Base-by-base conservation (phyloP, 495 filamentous ascomycete genomes). In the Xylaria palmicola region DNA sequence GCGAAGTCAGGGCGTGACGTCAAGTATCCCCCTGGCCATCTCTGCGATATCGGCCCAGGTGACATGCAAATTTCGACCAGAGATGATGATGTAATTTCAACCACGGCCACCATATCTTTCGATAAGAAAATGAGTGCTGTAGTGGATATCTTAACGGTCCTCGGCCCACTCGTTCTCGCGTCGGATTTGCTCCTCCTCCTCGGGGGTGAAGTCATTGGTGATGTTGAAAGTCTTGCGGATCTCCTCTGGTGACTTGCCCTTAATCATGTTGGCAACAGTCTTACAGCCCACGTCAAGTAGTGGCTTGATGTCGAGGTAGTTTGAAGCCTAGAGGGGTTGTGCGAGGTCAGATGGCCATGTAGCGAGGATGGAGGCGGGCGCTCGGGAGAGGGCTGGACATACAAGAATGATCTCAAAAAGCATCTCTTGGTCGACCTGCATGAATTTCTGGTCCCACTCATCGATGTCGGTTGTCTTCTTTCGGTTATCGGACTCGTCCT, bases 381-480 rank as follows among this genome's bases (percentile, higher is more conserved):
- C n/a, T 24, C 15, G 7, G 1, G 27, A 24, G 6, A 13, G 27
- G 3, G 12, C 1, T 29, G 10, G 29, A 85, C 90, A 51, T 85
- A 96, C 92, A 29, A 98, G 81, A 63, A 98, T 98, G 70, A 98
- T 98, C 80, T 98, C 94, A 63, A 98, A 98, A 1, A 98, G 85
- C 94, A 98, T 97, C 77, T 98, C 94, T 72, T 98, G 94, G 71
- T 98, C 94, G 8, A 98, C 94, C 76, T 98, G 94, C 94, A 98
- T 98, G 74, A 97, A 98, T 74, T 98, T 98, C 75, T 97, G 94
- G 67, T 98, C 94, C 94, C 94, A 98, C 77, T 98, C 94, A 40
- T 97, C 94, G 68, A 98, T 98, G 53, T 98, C 94, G 20, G 94
- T 97, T 0, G 92, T 95, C 85, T 97, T 96, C 83, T 97, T 97